Base-by-base conservation (phyloP, 306 rosid species). In the Gastrolobium villosum region DNA sequence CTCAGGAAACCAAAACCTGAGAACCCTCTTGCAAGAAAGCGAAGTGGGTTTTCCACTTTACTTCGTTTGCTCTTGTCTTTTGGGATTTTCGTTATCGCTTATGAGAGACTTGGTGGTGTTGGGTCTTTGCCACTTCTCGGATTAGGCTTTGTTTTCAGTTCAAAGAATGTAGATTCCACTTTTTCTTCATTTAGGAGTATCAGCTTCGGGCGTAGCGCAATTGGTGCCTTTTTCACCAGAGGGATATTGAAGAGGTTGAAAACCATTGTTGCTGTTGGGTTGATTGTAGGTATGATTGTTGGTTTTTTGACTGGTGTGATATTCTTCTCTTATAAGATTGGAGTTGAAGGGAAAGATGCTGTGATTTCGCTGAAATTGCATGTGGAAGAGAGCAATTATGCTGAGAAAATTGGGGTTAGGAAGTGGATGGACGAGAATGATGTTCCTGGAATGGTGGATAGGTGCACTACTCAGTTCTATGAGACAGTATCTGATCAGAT, bases 371-470 rank as follows among this genome's bases (percentile, higher is more conserved):
- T 93, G 83, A 93, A 93, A 76, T 14, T 76, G 3, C 91, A 77
- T 36, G 89, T 88, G 3, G 93, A 93, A 70, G 80, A 89, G 88
- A 83, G 84, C 70, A 93, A 89, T 78, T 91, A 93, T 70, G 91
- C 90, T 7, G 96, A 93, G 87, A 89, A 75, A 69, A 76, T 93
- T 26, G 94, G 98, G 40, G 75, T 91, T 34, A 89, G 79, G 87
- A 75, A 88, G 83, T 93, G 98, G 98, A 91, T 93, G 90, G 96
- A 90, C 39, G 98, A 93, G 81, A 89, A 90, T 84, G 94, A 93
- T 75, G 79, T 93, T 75, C 88, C 94, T 60, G 96, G 93, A 59
- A 87, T 85, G 85, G 88, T 93, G 3, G 94, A 93, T 73, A 88
- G 52, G 52, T 91, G 91, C 84, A 85, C 87, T 64, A 62, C 91